Evolutionary conservation across 164 flowering plant species (phyloP), one percentile per base, ranked within the genome.

Genomic region (Annona cherimola): DNA sequence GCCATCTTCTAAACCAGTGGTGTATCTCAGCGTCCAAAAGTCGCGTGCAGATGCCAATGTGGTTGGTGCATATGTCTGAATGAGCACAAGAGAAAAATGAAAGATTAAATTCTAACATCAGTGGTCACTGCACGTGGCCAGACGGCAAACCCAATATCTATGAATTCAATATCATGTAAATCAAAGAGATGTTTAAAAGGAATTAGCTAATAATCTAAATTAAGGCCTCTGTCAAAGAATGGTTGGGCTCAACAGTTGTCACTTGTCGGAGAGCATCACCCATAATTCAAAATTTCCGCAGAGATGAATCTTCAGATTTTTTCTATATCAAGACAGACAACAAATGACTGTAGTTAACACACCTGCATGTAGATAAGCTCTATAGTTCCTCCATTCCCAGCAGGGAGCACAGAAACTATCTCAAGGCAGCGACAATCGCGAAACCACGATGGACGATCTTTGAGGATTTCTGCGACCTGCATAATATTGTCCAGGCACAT

Each of bases 301-400:
- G 55, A 46, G 12, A 26, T 8, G 55, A 12, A 46, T 2, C 14
- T 6, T 46, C 55, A 46, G 35, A 26, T 1, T 26, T 26, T 26
- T 26, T 26, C 35, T 26, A 26, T 0, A 26, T 26, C 35, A 26
- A 26, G 0, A 46, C 55, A 46, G 55, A 8, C 55, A 8, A 5
- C 54, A 46, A 12, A 46, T 7, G 55, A 46, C 14, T 46, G 55
- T 2, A 5, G 7, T 59, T 4, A 69, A 60, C 67, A 54, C 61
- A 86, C 97, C 94, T 91, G 97, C 94, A 90, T 88, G 72, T 91
- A 91, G 64, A 90, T 81, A 42, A 90, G 90, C 83, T 91, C 97
- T 42, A 90, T 85, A 55, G 88, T 84, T 69, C 97, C 93, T 63
- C 92, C 97, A 79, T 84, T 91, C 63, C 84, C 93, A 1, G 93